Percentiles rank a stretch among this genome's conserved stretches.
Evolutionary conservation across 768 basidiomycete genomes (phyloP).

Genomic region (Cubamyces sp.): DNA sequence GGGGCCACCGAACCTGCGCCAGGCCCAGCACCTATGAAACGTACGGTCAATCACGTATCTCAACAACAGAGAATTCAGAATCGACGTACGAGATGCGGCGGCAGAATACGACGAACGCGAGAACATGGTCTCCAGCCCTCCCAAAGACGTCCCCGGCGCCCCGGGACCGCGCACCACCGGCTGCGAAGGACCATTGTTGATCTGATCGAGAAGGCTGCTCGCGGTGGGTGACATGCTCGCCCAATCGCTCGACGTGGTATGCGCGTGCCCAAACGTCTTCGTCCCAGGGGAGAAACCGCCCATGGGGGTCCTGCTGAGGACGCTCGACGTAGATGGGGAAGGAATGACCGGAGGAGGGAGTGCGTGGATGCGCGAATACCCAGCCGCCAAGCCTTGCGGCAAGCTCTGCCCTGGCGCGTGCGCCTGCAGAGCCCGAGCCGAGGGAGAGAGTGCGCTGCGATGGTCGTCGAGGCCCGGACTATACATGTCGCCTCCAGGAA

Average conservation of each 20-base stretch:
- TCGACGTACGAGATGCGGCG: slow-evolving; percentile 35
- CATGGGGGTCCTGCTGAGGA: slow-evolving; percentile 34
- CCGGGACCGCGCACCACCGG: not conserved
- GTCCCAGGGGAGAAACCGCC: slow-evolving; percentile 32
- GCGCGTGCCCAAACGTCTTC: slow-evolving; percentile 29
- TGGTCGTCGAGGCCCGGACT: slow-evolving; percentile 32
- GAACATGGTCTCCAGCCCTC: slow-evolving; percentile 55
- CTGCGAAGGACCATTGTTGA: slow-evolving; percentile 34
- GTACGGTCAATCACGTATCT: not conserved
- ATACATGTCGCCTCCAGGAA: slow-evolving; percentile 33
- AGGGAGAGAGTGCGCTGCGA: slow-evolving; percentile 57
- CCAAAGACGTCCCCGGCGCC: slow-evolving; percentile 18
- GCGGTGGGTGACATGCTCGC: slow-evolving; percentile 35
- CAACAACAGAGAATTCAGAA: slow-evolving; percentile 11
- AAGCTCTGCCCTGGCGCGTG: slow-evolving; percentile 92
- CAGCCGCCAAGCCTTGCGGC: slow-evolving; percentile 90
- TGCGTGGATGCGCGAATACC: slow-evolving; percentile 88
- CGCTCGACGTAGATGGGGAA: slow-evolving; percentile 40
- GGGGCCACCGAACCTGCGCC: slow-evolving; percentile 20
- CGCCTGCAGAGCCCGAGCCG: slow-evolving; percentile 77
- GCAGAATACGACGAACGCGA: slow-evolving; percentile 61
- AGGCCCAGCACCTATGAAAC: not conserved
- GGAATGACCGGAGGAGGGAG: slow-evolving; percentile 44
- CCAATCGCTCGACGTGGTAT: slow-evolving; percentile 36
- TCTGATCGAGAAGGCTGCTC: slow-evolving; percentile 29